phyloP scores from a whole-genome alignment of 768 basidiomycete species.

The Naganishia onofrii region DNA sequence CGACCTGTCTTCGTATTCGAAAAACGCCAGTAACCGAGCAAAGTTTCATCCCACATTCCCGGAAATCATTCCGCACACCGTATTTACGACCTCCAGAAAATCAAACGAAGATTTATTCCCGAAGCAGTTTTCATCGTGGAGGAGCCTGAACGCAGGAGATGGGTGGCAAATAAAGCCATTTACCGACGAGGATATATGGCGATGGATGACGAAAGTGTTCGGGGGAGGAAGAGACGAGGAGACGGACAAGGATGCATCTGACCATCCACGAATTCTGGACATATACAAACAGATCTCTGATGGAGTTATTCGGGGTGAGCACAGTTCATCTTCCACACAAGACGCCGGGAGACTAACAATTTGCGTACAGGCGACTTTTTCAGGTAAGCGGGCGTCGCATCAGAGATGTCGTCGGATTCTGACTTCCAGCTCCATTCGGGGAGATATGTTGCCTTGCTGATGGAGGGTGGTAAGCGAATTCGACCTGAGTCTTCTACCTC shows the following conservation, averaged over 20 bases:
- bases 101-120: neutral
- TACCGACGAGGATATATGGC: neutral
- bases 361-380: constrained; percentile 21
- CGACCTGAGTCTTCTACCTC: no score
- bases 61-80: neutral
- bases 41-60: neutral
- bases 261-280: neutral
- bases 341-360: neutral
- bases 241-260: neutral
- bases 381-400: neutral
- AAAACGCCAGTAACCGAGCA: neutral
- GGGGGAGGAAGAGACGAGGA: neutral
- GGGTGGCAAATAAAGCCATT: neutral
- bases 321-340: neutral
- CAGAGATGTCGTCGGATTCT: neutral
- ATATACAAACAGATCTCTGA: neutral
- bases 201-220: neutral
- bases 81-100: neutral
- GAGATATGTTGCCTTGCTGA: constrained; percentile 40
- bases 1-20: neutral
- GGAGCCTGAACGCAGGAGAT: neutral
- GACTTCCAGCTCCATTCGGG: neutral
- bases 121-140: neutral
- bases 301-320: constrained; percentile 33
- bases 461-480: constrained; percentile 39